phyloP scores from a whole-genome alignment of 208 protist species.

The Porcisia deanei region DNA sequence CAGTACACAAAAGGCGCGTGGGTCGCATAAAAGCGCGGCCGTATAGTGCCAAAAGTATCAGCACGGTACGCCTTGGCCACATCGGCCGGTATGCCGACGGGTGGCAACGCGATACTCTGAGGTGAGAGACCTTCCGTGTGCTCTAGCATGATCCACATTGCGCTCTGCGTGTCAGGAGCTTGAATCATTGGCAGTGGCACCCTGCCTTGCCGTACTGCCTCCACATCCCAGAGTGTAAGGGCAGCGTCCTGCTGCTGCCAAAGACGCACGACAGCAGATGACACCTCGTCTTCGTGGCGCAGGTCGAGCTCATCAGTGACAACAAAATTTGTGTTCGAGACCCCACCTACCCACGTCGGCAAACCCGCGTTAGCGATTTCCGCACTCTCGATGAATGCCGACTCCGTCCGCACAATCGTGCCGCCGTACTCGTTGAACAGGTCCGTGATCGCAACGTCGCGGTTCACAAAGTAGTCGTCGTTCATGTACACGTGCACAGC shows the following conservation, averaged over 20 bases:
- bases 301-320: constrained; percentile 25
- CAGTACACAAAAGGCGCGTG: constrained; percentile 77
- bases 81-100: not conserved
- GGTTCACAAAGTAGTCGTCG: constrained; percentile 81
- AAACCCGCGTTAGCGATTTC: constrained; percentile 3
- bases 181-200: constrained; percentile 10
- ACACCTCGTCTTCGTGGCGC: constrained; percentile 7
- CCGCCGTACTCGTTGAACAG: constrained; percentile 66
- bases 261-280: not conserved
- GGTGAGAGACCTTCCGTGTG: not conserved
- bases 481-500: constrained; percentile 69
- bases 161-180: not conserved
- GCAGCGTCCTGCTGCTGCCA: constrained; percentile 16
- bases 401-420: constrained; percentile 54
- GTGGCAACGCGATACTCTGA: not conserved
- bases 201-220: not conserved
- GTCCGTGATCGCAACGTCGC: constrained; percentile 51
- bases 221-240: constrained; percentile 7
- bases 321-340: constrained; percentile 22
- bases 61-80: constrained; percentile 17
- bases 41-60: constrained; percentile 6
- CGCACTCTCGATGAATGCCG: not conserved
- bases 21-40: constrained; percentile 42
- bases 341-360: constrained; percentile 16
- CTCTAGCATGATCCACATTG: constrained; percentile 15